phyloP scores from a whole-genome alignment of 305 asterid genomes.

The Solanum hybrid region DNA sequence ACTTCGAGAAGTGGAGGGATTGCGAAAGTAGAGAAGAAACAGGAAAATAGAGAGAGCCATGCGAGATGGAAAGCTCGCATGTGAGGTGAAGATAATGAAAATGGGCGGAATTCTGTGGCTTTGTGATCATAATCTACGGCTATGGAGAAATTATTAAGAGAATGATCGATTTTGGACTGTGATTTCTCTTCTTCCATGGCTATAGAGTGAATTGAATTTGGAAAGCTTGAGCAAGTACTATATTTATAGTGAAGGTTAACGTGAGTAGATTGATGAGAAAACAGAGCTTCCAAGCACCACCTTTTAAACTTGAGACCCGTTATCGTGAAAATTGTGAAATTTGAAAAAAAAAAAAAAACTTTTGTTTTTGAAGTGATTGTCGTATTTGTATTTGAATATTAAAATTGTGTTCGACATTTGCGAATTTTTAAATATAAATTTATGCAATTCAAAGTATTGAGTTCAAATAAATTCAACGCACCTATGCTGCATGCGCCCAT shows the following conservation, averaged over 20 bases:
- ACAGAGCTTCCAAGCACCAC: background rate
- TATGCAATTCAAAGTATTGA: background rate
- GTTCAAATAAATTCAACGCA: background rate
- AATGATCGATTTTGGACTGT: background rate
- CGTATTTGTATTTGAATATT: background rate
- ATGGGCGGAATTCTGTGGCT: slow-evolving; percentile 38
- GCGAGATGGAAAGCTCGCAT: slow-evolving; percentile 67
- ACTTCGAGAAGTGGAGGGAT: slow-evolving; percentile 56
- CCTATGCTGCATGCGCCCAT: background rate
- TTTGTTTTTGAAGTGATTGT: background rate
- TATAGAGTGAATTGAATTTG: background rate
- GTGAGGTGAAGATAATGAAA: slow-evolving; percentile 44
- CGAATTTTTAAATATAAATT: background rate
- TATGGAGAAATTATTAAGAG: slow-evolving; percentile 1
- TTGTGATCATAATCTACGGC: slow-evolving; percentile 27
- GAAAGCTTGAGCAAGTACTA: background rate
- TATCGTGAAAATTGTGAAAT: background rate
- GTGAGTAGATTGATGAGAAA: background rate
- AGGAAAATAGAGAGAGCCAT: slow-evolving; percentile 54
- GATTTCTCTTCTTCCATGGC: slow-evolving; percentile 12
- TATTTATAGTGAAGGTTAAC: background rate
- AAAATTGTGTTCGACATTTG: background rate
- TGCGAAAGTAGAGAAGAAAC: slow-evolving; percentile 63
- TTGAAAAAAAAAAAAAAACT: background rate
- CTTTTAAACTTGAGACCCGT: background rate